Evolutionary conservation across 2,329 filamentous ascomycete genomes (phyloP), one percentile per base, ranked within the genome.

Genomic region (Chaetomiaceae sp.): DNA sequence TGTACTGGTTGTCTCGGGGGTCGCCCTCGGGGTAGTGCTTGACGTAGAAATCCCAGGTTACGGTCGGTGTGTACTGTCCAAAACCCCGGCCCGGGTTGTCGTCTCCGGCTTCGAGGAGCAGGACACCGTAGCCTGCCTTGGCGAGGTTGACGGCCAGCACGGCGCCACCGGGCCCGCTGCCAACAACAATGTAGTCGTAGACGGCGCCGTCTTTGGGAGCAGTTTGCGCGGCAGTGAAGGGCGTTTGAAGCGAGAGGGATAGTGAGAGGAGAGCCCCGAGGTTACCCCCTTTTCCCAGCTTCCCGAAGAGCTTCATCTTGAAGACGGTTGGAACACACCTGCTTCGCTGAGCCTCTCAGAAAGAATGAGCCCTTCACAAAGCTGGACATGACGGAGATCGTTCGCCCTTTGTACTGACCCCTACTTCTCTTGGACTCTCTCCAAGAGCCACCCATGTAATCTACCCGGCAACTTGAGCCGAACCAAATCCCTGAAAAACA

Each of bases 151-250:
- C 75, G 2, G 82, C 80, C 7, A 84, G 63, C 20, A 81, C 80
- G 11, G 76, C 80, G 51, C 82, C 81, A 34, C 82, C 82, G 1
- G 81, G 74, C 2, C 81, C 81, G 15, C 78, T 80, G 12, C 82
- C 82, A 14, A 85, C 80, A 17, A 85, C 74, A 22, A 85, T 74
- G 70, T 83, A 85, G 61, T 85, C 82, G 62, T 81, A 82, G 12
- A 48, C 51, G 11, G 51, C 45, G 9, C 51, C 51, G 31, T 53
- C 45, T 15, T 23, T n/a, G 9, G 50, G 50, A 9, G 38, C 29
- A 19, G 37, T 42, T 23, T 53, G 51, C 4, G 36, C 51, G 15
- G n/a, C 36, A 2, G 42, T 27, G 8, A 40, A 20, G 6, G 22
- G 31, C 22, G 37, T 29, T 1, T 43, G 27, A 8, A 11, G 5